Base-by-base conservation (phyloP, 139 green algal species). In the Haematococcus lacustris region DNA sequence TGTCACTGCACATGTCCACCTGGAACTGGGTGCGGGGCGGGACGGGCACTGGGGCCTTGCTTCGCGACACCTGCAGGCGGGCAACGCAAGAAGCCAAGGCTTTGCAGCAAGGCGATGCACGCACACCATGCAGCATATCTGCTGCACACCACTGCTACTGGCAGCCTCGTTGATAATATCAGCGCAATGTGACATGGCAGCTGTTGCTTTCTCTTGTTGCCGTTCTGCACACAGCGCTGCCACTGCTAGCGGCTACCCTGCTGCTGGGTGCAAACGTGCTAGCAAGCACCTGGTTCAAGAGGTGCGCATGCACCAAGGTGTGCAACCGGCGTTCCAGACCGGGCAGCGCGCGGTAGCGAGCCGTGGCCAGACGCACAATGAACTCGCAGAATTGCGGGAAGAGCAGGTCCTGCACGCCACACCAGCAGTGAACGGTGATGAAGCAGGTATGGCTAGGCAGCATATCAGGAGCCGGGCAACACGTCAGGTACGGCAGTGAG, bases 341-440 rank as follows among this genome's bases (percentile, higher is more conserved):
- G 2, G 79, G 77, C 62, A 89, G 62, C 37, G 78, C 71, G 21
- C 65, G 71, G 71, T 81, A 85, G 9, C 82, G 77, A 35, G 72
- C 25, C 2, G 82, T 68, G 17, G 83, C 77, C 23, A 85, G n/a
- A 2, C 86, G 77, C 61, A 88, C 83, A 23, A 88, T 51, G 0
- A 74, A 43, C 76, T 91, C 83, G 60, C 75, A 83, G n/a, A 91
- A 88, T 34, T 83, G 60, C 0, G 68, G 75, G 77, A 86, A 88
- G 39, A 83, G 76, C 34, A 90, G 67, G 43, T 88, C 80, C n/a
- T 38, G 32, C 61, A 39, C 23, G 23, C 30, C 53, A 64, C n/a
- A n/a, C n/a, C n/a, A n/a, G n/a, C n/a, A n/a, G n/a, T n/a, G n/a
- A n/a, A n/a, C n/a, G n/a, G n/a, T n/a, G n/a, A n/a, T n/a, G n/a